phyloP scores from a whole-genome alignment of 2,329 filamentous ascomycete genomes.

The Nemania bipapillata region DNA sequence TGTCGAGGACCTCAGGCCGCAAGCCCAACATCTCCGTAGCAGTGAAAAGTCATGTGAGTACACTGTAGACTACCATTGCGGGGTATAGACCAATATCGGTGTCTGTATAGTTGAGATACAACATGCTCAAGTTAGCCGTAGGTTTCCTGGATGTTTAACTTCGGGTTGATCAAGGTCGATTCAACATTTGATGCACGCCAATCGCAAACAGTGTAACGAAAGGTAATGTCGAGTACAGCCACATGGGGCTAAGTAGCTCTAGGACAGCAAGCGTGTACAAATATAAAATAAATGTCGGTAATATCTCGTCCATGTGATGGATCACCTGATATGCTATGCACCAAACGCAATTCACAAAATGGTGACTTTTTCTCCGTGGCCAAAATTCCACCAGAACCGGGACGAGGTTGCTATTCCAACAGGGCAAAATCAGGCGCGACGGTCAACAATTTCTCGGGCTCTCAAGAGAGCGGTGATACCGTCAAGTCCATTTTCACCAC shows the following conservation, averaged over 20 bases:
- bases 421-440: slow-evolving; percentile 46
- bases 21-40: neutral
- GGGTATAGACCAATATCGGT: neutral
- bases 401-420: neutral
- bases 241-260: neutral
- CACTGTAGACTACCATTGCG: neutral
- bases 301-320: neutral
- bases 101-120: neutral
- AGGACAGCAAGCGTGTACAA: neutral
- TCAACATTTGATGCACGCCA: neutral
- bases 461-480: slow-evolving; percentile 69
- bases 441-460: slow-evolving; percentile 69
- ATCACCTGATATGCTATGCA: neutral
- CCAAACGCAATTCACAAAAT: neutral
- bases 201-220: neutral
- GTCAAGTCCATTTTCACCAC: slow-evolving; percentile 57
- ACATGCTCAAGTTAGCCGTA: neutral
- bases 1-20: neutral
- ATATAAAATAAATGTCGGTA: neutral
- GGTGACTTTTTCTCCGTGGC: too few relatives aligned
- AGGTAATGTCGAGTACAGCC: neutral
- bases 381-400: neutral
- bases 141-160: neutral
- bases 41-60: neutral
- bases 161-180: neutral